Evolutionary conservation across 208 protist genomes (phyloP).

Genomic region (Angomonas ambiguus): DNA sequence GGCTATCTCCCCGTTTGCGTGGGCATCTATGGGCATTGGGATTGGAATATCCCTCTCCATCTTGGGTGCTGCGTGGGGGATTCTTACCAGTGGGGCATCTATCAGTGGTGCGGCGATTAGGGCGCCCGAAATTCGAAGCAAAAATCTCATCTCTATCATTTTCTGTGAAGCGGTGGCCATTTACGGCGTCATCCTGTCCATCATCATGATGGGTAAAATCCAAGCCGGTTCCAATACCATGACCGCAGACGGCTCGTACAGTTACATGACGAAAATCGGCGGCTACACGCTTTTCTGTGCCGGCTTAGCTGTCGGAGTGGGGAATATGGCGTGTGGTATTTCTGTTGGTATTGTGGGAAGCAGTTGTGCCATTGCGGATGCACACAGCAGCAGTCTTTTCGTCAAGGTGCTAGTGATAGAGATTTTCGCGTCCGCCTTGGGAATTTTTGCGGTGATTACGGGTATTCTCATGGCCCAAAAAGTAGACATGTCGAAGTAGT

Average conservation of each 20-base stretch:
- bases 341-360: constrained; percentile 95
- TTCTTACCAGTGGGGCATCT: constrained; percentile 81
- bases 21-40: constrained; percentile 74
- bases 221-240: constrained; percentile 50
- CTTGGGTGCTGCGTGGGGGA: constrained; percentile 85
- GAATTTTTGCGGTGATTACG: constrained; percentile 98
- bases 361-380: constrained; percentile 95
- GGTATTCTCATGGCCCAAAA: constrained; percentile 94
- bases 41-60: constrained; percentile 83
- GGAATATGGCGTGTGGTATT: constrained; percentile 95
- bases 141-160: constrained; percentile 96
- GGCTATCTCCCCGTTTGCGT: constrained; percentile 69
- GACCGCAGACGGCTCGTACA: constrained; percentile 33
- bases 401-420: constrained; percentile 98
- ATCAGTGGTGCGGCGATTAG: constrained; percentile 87
- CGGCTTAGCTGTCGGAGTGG: constrained; percentile 93
- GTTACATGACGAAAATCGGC: constrained; percentile 38
- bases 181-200: constrained; percentile 98
- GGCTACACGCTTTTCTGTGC: constrained; percentile 94
- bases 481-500: constrained; percentile 51
- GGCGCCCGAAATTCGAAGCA: constrained; percentile 86
- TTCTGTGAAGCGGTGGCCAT: constrained; percentile 99
- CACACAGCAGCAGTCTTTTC: constrained; percentile 92
- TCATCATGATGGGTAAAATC: constrained; percentile 96
- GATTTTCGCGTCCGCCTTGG: constrained; percentile 97